Evolutionary conservation across 2,329 filamentous ascomycete species (phyloP).

Genomic region (Cercospora zeina): DNA sequence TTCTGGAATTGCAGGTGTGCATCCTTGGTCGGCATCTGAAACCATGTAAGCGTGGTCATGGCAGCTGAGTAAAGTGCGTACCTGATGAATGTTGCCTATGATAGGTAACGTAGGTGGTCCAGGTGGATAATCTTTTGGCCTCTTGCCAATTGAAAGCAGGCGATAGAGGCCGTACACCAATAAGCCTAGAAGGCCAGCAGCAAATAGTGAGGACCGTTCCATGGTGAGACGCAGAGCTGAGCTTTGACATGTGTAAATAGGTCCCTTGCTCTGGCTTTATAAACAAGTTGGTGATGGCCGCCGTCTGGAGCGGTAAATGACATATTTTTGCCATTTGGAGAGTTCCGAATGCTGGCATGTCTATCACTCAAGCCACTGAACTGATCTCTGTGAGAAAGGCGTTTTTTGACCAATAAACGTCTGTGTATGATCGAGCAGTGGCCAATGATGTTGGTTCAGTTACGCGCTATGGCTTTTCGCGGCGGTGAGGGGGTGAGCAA

Average conservation of each 20-base stretch:
- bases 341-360: background rate
- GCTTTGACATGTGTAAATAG: background rate
- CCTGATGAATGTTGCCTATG: conserved; percentile 35
- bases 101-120: conserved; percentile 35
- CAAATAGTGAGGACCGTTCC: conserved; percentile 3
- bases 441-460: background rate
- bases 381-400: background rate
- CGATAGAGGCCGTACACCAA: conserved; percentile 22
- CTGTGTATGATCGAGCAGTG: background rate
- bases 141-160: conserved; percentile 26
- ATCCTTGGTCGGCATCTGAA: conserved; percentile 46
- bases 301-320: background rate
- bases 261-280: background rate
- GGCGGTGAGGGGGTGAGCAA: conserved; percentile 12
- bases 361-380: background rate
- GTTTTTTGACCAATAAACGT: background rate
- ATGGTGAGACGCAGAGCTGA: background rate
- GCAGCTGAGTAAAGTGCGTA: background rate
- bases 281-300: background rate
- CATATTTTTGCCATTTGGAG: background rate
- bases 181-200: conserved; percentile 2
- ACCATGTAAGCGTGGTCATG: background rate
- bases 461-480: background rate
- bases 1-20: conserved; percentile 52
- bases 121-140: conserved; percentile 31